Base-by-base conservation (phyloP, 805 yeast genomes). In the Ogataea philodendri region DNA sequence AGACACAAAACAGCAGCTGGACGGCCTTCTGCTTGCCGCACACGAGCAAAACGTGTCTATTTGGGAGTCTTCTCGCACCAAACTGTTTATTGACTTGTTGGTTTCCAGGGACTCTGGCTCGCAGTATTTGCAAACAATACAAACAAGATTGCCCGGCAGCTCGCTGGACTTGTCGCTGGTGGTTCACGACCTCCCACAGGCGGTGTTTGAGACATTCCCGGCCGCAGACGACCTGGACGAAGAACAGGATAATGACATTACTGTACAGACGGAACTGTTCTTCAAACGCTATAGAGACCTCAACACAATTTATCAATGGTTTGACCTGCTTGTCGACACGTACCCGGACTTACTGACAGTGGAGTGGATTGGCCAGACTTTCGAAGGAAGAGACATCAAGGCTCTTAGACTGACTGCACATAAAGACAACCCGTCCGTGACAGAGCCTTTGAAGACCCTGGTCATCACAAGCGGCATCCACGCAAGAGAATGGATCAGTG, bases 401-500 rank as follows among this genome's bases (percentile, higher is more conserved):
- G 85, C 84, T 1, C 62, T 86, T 15, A 83, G 83, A 48, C 55
- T 87, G 17, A 67, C 80, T 2, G 68, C 79, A 2, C 68, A 69
- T 30, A 66, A 65, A 30, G 23, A 22, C 17, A 30, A 28, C 21
- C 13, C 33, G 4, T 22, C 32, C n/a, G 11, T 20, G 6, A 48
- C 41, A 43, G 61, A 46, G 60, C 42, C 63, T 7, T 66, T 73
- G 28, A 72, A 71, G 56, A 83, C 90, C 1, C 71, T 87, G 34
- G 81, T 86, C 3, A 69, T 88, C 6, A 78, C 90, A 1, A 89
- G 89, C 23, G 96, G 95, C 3, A 70, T 83, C 3, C 96, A 88
- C 61, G 93, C 95, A 0, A 69, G 97, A 34, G 97, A 88, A 57
- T 88, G 96, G 96, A 70, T 86, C 17, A 74, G 88, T 22, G 76